Evolutionary conservation across 2,329 filamentous ascomycete species (phyloP).

Genomic region (Rhynchosporium agropyri): DNA sequence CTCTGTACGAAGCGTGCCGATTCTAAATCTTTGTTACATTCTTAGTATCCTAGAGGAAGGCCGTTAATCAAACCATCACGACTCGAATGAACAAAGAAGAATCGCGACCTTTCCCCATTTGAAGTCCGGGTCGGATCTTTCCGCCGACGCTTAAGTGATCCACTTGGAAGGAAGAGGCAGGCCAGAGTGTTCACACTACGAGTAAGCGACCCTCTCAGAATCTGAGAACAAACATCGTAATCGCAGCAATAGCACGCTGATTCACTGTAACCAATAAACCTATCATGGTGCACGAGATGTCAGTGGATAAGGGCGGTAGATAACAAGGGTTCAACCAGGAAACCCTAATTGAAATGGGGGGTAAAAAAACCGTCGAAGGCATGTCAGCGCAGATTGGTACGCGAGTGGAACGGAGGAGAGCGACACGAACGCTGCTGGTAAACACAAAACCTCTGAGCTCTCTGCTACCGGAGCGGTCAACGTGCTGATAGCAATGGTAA

Average conservation of each 20-base stretch:
- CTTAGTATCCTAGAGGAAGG: no score
- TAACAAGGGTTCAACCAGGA: conserved; percentile 14
- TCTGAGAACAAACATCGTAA: not conserved
- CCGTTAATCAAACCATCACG: no score
- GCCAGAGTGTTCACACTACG: conserved; percentile 10
- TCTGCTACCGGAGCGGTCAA: conserved; percentile 7
- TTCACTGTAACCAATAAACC: not conserved
- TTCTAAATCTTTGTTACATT: no score
- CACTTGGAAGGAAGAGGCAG: conserved; percentile 13
- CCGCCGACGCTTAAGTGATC: no score
- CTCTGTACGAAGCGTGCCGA: no score
- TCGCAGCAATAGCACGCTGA: not conserved
- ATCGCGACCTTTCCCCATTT: no score
- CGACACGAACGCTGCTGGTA: conserved; percentile 12
- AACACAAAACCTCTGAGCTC: conserved; percentile 1
- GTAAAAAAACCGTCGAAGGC: conserved; percentile 15
- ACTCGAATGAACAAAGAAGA: conserved; percentile 22
- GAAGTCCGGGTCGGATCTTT: conserved; percentile 20
- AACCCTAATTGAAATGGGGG: conserved; percentile 1
- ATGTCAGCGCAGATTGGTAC: conserved; percentile 17
- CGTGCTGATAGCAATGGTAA: conserved; percentile 13
- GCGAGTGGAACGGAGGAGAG: conserved; percentile 19
- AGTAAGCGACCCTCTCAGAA: conserved; percentile 17
- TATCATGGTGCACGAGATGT: not conserved
- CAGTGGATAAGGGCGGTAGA: conserved; percentile 14